phyloP scores from a whole-genome alignment of 2,329 filamentous ascomycete species.

The Diaporthe sp. region DNA sequence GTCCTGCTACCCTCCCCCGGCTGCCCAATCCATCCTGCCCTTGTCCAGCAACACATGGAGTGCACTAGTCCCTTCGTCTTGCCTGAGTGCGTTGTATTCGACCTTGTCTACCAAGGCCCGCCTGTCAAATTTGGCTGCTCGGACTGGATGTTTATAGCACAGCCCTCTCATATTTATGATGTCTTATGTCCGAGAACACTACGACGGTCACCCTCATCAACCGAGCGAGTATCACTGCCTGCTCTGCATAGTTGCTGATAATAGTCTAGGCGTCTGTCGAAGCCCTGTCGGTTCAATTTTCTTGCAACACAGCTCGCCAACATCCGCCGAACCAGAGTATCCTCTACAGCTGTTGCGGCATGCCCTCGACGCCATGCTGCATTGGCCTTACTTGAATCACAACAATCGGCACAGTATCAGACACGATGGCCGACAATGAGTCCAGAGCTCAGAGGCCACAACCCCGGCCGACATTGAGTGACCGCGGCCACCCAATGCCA shows the following conservation, averaged over 20 bases:
- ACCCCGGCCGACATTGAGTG: constrained; percentile 42
- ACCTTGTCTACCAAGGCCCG: not conserved
- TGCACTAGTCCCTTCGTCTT: not conserved
- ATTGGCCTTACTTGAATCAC: not conserved
- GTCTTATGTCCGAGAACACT: not conserved
- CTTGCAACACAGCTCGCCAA: not conserved
- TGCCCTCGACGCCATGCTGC: constrained; percentile 41
- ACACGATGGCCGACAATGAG: constrained; percentile 49
- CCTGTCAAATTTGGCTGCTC: not conserved
- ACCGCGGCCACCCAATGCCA: constrained; percentile 57
- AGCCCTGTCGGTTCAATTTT: not conserved
- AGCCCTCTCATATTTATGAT: not conserved
- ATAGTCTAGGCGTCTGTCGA: not conserved
- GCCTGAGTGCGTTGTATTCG: not conserved
- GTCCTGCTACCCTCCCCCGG: not conserved
- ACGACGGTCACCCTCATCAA: not conserved
- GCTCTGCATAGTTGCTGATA: not conserved
- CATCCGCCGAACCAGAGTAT: not conserved
- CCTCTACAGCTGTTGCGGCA: not conserved
- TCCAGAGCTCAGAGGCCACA: constrained; percentile 45
- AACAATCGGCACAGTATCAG: constrained; percentile 30
- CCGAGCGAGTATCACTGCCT: not conserved
- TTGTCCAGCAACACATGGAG: not conserved
- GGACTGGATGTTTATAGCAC: not conserved
- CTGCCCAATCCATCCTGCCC: not conserved